Evolutionary conservation across 2,329 filamentous ascomycete species (phyloP), one percentile per base, ranked within the genome.

Genomic region (Hypomyces perniciosus): DNA sequence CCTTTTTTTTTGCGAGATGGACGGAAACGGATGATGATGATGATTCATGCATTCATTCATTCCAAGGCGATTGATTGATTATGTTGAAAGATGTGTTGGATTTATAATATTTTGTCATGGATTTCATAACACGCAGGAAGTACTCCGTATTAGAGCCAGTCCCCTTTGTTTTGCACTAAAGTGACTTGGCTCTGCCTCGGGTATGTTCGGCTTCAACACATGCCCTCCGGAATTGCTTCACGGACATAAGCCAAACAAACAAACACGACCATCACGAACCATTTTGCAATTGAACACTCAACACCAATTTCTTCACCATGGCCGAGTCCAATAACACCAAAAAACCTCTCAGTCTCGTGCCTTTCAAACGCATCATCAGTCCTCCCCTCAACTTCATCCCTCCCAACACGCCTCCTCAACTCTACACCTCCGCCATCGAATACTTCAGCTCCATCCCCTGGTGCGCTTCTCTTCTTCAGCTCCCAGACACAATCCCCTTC

Each of bases 371-470:
- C 53, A 51, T 68, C 29, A 46, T 68, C 50, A 62, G 62, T 44
- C 67, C 67, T 3, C 47, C 54, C 7, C 61, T 69, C 42, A 55
- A 59, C 46, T 51, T 68, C 30, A 20, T 52, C 29, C 65, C 68
- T 5, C 50, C 61, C 8, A 52, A 61, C 37, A 60, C 62, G 8
- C 58, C 61, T 0, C 53, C 57, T 1, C 47, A 50, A 37, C 59
- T 68, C 13, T 66, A 63, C 52, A 39, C 57, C 29, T 57, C 57
- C 10, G 61, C 65, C 41, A 42, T 66, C 28, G 46, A 56, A 33
- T 61, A 68, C 59, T 70, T 72, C 59, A 54, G 52, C 44, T 61
- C 65, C 1, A 59, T 68, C 30, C 63, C 68, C 6, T 72, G 70
- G 69, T 69, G 65, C 41, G 59, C 62, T 33, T 46, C 54, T 9